Evolutionary conservation across 2,329 filamentous ascomycete species (phyloP).

Genomic region (Stenocarpella maydis): DNA sequence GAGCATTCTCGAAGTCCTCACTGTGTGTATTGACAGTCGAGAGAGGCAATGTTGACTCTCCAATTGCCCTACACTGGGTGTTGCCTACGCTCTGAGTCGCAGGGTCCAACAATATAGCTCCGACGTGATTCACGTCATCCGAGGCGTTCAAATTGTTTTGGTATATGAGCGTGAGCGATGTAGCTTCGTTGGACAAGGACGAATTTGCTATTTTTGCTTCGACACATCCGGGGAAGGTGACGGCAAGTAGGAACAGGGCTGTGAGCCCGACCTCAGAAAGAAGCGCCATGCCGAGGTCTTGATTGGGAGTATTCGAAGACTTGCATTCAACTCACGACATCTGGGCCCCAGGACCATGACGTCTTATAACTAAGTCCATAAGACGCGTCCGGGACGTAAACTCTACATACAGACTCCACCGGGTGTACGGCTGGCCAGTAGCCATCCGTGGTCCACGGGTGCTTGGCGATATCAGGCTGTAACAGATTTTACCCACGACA

Average conservation of each 20-base stretch:
- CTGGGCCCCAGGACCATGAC: neutral
- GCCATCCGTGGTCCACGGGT: neutral
- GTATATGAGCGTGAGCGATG: slow-evolving; percentile 58
- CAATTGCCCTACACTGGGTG: slow-evolving; percentile 54
- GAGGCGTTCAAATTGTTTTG: slow-evolving; percentile 63
- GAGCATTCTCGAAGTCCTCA: slow-evolving; percentile 53
- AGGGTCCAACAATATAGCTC: slow-evolving; percentile 58
- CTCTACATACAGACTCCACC: neutral
- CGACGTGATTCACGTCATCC: slow-evolving; percentile 60
- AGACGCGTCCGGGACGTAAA: neutral
- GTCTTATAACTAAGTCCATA: slow-evolving; percentile 22
- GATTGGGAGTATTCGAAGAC: neutral
- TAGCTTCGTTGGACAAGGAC: slow-evolving; percentile 47
- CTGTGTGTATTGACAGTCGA: slow-evolving; percentile 51
- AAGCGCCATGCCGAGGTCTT: slow-evolving; percentile 11
- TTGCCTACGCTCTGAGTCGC: slow-evolving; percentile 47
- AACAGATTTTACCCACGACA: slow-evolving; percentile 4
- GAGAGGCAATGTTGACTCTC: slow-evolving; percentile 56
- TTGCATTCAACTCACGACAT: neutral
- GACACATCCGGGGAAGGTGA: slow-evolving; percentile 1
- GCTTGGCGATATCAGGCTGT: neutral
- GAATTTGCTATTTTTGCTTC: neutral
- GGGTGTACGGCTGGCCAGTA: slow-evolving; percentile 16
- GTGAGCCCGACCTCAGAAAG: slow-evolving; percentile 1
- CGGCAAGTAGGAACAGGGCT: slow-evolving; percentile 9